Percentiles rank a stretch among this genome's conserved stretches.
Evolutionary conservation across 2,329 filamentous ascomycete species (phyloP).

Genomic region (Neonectria faginata): DNA sequence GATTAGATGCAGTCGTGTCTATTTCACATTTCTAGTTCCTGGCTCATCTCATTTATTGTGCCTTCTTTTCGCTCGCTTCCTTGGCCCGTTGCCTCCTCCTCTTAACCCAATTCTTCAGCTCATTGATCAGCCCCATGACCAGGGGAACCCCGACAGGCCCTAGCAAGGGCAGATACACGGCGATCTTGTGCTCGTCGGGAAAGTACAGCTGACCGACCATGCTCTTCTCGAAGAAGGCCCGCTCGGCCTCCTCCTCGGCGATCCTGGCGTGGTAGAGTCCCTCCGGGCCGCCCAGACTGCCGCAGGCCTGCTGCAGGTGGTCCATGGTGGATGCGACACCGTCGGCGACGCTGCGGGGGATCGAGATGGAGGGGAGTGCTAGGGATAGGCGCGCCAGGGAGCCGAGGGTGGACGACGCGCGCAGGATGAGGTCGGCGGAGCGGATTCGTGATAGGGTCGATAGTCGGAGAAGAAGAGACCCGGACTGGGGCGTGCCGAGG

Average conservation of each 20-base stretch:
- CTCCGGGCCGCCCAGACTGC: conserved; percentile 71
- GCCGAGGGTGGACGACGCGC: conserved; percentile 93
- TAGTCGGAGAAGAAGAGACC: conserved; percentile 86
- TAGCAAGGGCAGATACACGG: conserved; percentile 91
- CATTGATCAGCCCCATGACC: conserved; percentile 84
- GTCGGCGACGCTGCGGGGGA: conserved; percentile 86
- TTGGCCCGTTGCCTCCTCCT: conserved; percentile 59
- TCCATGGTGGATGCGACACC: conserved; percentile 84
- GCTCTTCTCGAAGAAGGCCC: conserved; percentile 97
- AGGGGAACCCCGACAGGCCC: conserved; percentile 93
- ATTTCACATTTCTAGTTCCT: conserved; percentile 28
- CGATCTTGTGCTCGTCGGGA: conserved; percentile 97
- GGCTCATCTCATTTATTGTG: conserved; percentile 39
- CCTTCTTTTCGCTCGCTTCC: conserved; percentile 54
- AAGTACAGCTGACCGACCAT: conserved; percentile 99
- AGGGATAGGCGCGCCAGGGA: conserved; percentile 87
- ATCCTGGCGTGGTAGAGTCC: conserved; percentile 85
- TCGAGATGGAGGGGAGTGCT: conserved; percentile 89
- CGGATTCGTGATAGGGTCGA: conserved; percentile 88
- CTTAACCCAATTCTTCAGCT: conserved; percentile 74
- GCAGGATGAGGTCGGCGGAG: conserved; percentile 85
- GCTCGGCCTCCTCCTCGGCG: conserved; percentile 89
- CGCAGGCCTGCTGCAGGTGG: conserved; percentile 82
- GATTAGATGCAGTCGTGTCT: conserved; percentile 29
- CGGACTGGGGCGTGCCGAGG: conserved; percentile 83